A percentile compares a stretch with the other conserved stretches of the same genome.
phyloP scores from a whole-genome alignment of 305 asterid species.

The Solanum aculeatissimum region DNA sequence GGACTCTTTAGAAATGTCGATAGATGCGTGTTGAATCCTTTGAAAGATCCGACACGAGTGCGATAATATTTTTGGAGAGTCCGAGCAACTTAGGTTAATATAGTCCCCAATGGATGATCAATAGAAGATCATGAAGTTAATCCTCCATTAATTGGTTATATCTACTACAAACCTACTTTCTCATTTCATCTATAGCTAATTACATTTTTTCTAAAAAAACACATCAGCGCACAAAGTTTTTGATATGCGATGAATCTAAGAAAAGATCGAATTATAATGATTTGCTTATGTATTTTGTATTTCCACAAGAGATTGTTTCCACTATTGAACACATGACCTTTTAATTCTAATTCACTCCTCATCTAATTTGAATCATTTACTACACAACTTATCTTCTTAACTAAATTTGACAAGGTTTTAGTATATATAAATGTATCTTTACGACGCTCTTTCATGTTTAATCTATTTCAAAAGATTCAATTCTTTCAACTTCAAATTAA shows the following conservation, averaged over 20 bases:
- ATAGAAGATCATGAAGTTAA: not conserved
- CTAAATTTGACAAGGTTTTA: not conserved
- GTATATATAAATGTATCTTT: no score
- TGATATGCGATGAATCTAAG: rapidly evolving
- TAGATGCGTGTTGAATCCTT: no score
- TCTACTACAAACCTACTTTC: not conserved
- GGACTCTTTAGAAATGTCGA: no score
- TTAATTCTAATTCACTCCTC: rapidly evolving
- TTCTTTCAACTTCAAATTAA: not conserved
- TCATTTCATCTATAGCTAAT: not conserved
- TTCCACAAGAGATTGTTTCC: rapidly evolving
- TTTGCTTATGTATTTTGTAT: rapidly evolving
- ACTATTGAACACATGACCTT: not conserved
- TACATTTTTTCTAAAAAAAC: not conserved
- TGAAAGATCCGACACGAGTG: no score
- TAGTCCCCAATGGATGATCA: not conserved
- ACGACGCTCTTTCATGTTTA: not conserved
- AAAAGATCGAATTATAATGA: rapidly evolving
- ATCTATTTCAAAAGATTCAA: not conserved
- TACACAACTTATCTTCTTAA: not conserved
- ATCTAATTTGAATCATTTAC: not conserved
- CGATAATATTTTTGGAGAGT: no score
- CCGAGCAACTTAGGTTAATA: no score
- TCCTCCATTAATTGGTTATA: not conserved
- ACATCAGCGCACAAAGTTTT: not conserved